Evolutionary conservation across 169 alveolate genomes (phyloP).

Genomic region (Plasmodium inui): DNA sequence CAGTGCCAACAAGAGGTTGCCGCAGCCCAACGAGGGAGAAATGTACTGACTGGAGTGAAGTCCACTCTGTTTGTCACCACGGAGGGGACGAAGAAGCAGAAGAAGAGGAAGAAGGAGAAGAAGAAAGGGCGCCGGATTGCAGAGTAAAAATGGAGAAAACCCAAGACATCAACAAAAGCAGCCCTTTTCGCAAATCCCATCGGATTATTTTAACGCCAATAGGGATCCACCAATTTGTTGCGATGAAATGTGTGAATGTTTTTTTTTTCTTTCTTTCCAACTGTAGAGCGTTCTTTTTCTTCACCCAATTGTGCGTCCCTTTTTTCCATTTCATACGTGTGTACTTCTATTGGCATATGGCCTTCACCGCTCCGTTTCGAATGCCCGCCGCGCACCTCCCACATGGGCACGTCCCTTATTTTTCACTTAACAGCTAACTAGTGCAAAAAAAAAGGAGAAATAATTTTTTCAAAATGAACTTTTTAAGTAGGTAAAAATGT

Average conservation of each 20-base stretch:
- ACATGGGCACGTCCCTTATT: background rate
- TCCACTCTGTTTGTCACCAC: background rate
- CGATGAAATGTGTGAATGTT: background rate
- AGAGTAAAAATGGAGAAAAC: background rate
- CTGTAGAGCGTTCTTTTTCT: background rate
- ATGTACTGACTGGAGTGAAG: conserved; percentile 77
- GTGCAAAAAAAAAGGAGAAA: background rate
- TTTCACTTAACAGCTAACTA: background rate
- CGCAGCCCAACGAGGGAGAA: conserved; percentile 98
- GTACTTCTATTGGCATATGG: background rate
- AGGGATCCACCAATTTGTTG: background rate
- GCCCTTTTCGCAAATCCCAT: background rate
- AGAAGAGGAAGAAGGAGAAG: background rate
- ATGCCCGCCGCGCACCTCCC: background rate
- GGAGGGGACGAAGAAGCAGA: background rate
- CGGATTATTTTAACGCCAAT: background rate
- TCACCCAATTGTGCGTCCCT: too few species aligned
- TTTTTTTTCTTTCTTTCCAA: background rate
- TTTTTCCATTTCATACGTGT: too few species aligned
- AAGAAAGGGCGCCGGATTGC: background rate
- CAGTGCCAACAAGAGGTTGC: conserved; percentile 90
- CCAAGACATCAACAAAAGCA: background rate
- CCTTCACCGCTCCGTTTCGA: background rate
- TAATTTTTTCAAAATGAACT: conserved; percentile 7
- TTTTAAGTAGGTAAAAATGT: conserved; percentile 14